Evolutionary conservation across 805 yeast species (phyloP), one percentile per base, ranked within the genome.

Genomic region (Komagataella populi): DNA sequence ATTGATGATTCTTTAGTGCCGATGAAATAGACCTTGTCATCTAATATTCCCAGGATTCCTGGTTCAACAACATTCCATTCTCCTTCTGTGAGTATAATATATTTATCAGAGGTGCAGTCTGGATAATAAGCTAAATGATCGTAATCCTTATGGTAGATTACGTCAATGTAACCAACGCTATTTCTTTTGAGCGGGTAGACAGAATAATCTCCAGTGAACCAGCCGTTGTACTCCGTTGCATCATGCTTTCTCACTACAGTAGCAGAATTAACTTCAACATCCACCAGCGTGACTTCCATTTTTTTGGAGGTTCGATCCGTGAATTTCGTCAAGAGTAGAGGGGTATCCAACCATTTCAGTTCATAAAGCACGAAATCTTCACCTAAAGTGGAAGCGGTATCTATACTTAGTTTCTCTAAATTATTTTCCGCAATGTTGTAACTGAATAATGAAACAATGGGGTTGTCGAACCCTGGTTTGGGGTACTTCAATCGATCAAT

Each of bases 401-500:
- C 57, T 1, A 60, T 23, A 30, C 5, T 30, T 8, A 30, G 39
- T 14, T 30, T 30, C 14, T 30, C n/a, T 10, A 30, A 4, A 4
- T 56, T 53, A 2, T 66, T 60, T 1, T 60, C 54, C 6, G 53
- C 53, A 5, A 77, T 23, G 50, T 71, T 66, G 55, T 70, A 80
- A 8, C 73, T 62, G 46, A 70, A 63, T 6, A 84, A 61, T 4
- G 74, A 65, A 2, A 81, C 68, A 6, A 60, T 59, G 0, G 95
- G 91, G 58, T 83, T 81, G 0, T 67, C 56, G 30, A 72, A 71
- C 0, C 93, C 93, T 1, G 91, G 85, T 59, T 81, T 84, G 1
- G 95, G 90, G 61, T 86, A 86, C 55, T 77, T 80, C 50, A 84
- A 63, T 8, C 64, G 55, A 22, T 70, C 65, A 7, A 65, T 56